Conservation (phyloP, 768 basidiomycete species). For the Obba rivulosa region DNA sequence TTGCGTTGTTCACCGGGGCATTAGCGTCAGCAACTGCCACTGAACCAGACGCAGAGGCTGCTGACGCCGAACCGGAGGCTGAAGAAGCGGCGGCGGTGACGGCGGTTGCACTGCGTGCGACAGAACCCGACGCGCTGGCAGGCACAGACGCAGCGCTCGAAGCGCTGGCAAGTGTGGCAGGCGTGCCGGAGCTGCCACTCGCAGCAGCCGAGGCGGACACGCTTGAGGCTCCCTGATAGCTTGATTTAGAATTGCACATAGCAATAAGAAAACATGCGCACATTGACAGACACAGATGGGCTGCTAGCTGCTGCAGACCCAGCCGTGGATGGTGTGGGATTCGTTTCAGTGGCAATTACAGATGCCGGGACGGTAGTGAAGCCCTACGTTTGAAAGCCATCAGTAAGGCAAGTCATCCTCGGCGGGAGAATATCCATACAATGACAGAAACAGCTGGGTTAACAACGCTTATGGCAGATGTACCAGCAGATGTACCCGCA, state of each 20-base stretch:
- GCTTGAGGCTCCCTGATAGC: not conserved
- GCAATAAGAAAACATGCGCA: not conserved
- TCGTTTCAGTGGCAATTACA: slow-evolving; percentile 8
- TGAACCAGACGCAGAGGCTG: slow-evolving; percentile 5
- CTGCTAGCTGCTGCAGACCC: slow-evolving; percentile 1
- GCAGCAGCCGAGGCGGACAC: slow-evolving; percentile 8
- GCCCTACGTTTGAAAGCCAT: too few species aligned
- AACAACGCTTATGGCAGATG: slow-evolving; percentile 12
- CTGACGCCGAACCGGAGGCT: slow-evolving; percentile 4
- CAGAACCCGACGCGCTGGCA: slow-evolving; percentile 10
- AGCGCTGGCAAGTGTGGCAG: slow-evolving; percentile 1
- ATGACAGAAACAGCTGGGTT: too few species aligned
- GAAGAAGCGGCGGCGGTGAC: slow-evolving; percentile 3
- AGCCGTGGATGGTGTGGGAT: slow-evolving; percentile 6
- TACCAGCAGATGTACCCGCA: slow-evolving; percentile 13
- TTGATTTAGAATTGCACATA: not conserved
- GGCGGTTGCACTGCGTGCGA: not conserved
- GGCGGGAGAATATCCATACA: too few species aligned
- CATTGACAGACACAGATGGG: slow-evolving; percentile 4
- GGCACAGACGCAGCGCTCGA: slow-evolving; percentile 17
- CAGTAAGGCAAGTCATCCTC: too few species aligned
- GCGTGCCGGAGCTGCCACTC: not conserved
- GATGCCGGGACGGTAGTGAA: slow-evolving; percentile 16
- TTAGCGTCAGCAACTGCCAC: slow-evolving; percentile 12
- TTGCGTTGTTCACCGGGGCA: slow-evolving; percentile 3